These are phyloP conservation scores for Geotrichum fermentans DNA, from an alignment of 1,139 yeast genomes.

Conservation along the genomic window DNA sequence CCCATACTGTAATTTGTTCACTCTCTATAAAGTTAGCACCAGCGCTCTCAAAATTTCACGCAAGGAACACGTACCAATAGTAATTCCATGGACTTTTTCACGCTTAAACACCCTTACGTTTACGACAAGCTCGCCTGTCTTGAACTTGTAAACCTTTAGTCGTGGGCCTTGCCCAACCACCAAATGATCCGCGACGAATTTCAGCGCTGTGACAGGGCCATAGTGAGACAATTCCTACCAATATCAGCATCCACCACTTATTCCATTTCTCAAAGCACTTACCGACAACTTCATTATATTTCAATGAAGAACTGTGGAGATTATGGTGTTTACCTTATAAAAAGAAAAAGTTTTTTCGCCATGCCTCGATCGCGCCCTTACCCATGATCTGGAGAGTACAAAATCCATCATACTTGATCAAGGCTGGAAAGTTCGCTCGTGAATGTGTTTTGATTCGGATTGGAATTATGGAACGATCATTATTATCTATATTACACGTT, in stretches of 20 bases:
- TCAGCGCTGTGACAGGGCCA: constrained; percentile 73
- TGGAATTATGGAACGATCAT: not conserved
- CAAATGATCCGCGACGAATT: constrained; percentile 42
- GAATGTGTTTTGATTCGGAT: not conserved
- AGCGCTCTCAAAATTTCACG: not conserved
- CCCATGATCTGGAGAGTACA: not conserved
- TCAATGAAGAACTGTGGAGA: not conserved
- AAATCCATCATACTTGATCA: too few species aligned
- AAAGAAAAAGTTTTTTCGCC: not conserved
- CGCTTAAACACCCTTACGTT: constrained; percentile 52
- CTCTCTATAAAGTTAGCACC: constrained; percentile 15
- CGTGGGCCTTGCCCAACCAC: constrained; percentile 75
- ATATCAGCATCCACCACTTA: not conserved
- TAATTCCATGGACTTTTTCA: constrained; percentile 77
- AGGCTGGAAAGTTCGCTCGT: too few species aligned
- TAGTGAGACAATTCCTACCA: constrained; percentile 42
- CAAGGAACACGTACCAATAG: constrained; percentile 31
- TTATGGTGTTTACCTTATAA: too few species aligned
- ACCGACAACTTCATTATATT: constrained; percentile 5
- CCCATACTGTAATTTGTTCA: constrained; percentile 51
- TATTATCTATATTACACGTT: constrained; percentile 1
- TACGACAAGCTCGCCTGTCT: constrained; percentile 40
- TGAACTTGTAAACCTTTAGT: constrained; percentile 51
- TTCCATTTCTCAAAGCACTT: not conserved
- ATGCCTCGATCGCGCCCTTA: not conserved